phyloP scores from a whole-genome alignment of 2,329 filamentous ascomycete genomes.

The Pestalotiopsis sp. region DNA sequence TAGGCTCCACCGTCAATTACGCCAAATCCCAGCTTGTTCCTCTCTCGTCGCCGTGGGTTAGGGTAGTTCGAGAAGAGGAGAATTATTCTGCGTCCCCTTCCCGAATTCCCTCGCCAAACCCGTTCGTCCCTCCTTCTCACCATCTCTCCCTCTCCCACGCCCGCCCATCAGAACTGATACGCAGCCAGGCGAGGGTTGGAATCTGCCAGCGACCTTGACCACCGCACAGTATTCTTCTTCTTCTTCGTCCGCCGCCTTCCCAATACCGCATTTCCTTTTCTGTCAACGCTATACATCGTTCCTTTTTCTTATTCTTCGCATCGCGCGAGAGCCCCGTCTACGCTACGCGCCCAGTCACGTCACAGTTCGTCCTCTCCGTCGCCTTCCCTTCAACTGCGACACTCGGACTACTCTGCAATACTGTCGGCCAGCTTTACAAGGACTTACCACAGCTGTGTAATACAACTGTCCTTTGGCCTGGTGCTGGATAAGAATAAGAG shows the following conservation, averaged over 20 bases:
- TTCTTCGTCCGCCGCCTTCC: neutral
- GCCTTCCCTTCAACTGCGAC: neutral
- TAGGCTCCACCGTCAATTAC: slow-evolving; percentile 16
- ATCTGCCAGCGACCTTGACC: slow-evolving; percentile 6
- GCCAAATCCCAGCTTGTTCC: slow-evolving; percentile 16
- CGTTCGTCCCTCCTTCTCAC: slow-evolving; percentile 13
- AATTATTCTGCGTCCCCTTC: slow-evolving; percentile 17
- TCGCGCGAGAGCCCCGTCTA: neutral
- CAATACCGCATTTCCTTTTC: neutral
- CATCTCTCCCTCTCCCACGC: slow-evolving; percentile 1
- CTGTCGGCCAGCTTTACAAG: neutral
- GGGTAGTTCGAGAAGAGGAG: slow-evolving; percentile 17
- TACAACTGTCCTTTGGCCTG: neutral
- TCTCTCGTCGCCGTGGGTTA: slow-evolving; percentile 16
- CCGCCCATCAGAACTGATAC: neutral
- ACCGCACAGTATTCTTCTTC: neutral
- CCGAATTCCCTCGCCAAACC: slow-evolving; percentile 16
- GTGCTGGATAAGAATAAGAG: neutral
- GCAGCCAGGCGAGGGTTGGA: neutral
- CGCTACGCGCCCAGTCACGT: neutral
- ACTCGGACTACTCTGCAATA: neutral
- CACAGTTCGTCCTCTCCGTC: neutral
- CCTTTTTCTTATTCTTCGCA: neutral
- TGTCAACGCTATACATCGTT: slow-evolving; percentile 6
- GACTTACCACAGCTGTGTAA: neutral